Conservation (phyloP, 2,329 filamentous ascomycete species). For the Lecanosticta acicola region DNA sequence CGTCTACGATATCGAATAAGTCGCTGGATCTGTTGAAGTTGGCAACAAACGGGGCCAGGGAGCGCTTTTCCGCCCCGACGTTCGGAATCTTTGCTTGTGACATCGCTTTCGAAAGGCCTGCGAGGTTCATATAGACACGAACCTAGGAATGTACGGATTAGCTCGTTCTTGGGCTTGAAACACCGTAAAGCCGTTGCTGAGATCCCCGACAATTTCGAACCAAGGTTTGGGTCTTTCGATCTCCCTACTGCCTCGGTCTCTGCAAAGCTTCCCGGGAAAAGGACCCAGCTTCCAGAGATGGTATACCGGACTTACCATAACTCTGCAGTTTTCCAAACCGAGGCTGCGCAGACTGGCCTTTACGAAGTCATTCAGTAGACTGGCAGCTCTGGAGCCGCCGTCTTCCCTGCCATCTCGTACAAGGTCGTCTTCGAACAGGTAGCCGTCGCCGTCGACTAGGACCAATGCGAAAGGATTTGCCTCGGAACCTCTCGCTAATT, state of each 20-base stretch:
- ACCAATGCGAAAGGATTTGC: conserved; percentile 57
- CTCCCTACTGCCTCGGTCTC: too few relatives aligned
- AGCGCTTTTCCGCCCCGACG: conserved; percentile 51
- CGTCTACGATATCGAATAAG: conserved; percentile 58
- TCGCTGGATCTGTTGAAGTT: conserved; percentile 48
- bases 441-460: conserved; percentile 58
- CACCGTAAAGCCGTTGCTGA: not conserved
- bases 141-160: too few relatives aligned
- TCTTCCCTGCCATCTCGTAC: conserved; percentile 32
- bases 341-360: conserved; percentile 41
- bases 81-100: conserved; percentile 41
- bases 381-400: conserved; percentile 53
- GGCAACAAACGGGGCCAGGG: conserved; percentile 51
- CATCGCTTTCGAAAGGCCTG: conserved; percentile 43
- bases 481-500: conserved; percentile 42
- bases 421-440: conserved; percentile 38
- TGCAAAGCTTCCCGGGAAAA: too few relatives aligned
- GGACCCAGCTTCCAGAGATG: too few relatives aligned
- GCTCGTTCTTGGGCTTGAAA: too few relatives aligned
- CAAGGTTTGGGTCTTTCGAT: too few relatives aligned
- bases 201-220: too few relatives aligned
- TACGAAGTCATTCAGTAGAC: conserved; percentile 49
- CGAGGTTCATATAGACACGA: conserved; percentile 44
- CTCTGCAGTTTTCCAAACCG: conserved; percentile 48
- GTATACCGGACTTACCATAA: conserved; percentile 36